A percentile compares a stretch with the other conserved stretches of the same genome.
These are phyloP conservation scores for Daldinia eschscholtzii DNA, from an alignment of 2,329 filamentous ascomycete genomes.

Conservation along the genomic window DNA sequence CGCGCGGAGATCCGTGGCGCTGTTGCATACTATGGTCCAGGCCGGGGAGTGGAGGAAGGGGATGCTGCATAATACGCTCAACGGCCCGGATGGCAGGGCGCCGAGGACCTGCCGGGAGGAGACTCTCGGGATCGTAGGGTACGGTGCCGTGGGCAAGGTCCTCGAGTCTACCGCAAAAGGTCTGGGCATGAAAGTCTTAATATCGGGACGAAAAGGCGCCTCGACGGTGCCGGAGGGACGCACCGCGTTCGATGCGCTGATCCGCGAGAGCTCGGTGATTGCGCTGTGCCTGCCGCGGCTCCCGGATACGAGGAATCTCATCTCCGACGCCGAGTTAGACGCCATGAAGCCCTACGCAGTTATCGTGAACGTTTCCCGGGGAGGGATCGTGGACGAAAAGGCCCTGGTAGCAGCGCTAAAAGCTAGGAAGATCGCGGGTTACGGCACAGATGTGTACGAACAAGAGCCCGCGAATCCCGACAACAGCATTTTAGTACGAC, in stretches of 20 bases:
- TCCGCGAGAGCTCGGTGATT: conserved; percentile 49
- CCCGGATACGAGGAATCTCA: conserved; percentile 48
- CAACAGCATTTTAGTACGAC: conserved; percentile 43
- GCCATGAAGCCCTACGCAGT: conserved; percentile 46
- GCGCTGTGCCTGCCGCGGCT: conserved; percentile 49
- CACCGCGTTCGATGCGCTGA: conserved; percentile 46
- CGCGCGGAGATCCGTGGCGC: conserved; percentile 54
- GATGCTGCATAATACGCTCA: conserved; percentile 44
- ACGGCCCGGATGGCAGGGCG: conserved; percentile 47
- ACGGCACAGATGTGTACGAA: conserved; percentile 49
- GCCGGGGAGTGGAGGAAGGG: conserved; percentile 50
- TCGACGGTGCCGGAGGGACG: conserved; percentile 40
- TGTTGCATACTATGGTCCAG: conserved; percentile 48
- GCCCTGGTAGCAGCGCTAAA: conserved; percentile 48
- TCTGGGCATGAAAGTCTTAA: conserved; percentile 49
- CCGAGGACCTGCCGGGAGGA: conserved; percentile 48
- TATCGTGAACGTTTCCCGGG: conserved; percentile 52
- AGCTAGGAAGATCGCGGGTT: conserved; percentile 49
- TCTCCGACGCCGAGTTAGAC: conserved; percentile 46
- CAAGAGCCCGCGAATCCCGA: conserved; percentile 48
- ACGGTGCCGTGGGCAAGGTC: conserved; percentile 49
- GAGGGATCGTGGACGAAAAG: conserved; percentile 51
- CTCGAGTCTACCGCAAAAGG: conserved; percentile 41
- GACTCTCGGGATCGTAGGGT: conserved; percentile 51
- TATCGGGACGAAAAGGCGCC: conserved; percentile 49